phyloP scores from a whole-genome alignment of 148 eudicot species.

The Heliosperma pusillum region DNA sequence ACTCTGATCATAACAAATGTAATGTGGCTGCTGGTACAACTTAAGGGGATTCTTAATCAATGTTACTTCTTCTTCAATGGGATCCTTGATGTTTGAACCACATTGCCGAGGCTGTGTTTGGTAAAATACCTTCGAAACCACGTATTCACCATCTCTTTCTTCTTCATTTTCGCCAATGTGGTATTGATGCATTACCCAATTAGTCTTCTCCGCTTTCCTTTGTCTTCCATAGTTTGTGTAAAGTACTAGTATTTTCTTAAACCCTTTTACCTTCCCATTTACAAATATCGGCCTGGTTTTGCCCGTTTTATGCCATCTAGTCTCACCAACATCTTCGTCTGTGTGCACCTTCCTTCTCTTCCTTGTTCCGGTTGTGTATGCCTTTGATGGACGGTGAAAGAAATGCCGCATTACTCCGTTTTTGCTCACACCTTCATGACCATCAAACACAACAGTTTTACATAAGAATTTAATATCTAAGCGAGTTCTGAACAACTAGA shows the following conservation, averaged over 20 bases:
- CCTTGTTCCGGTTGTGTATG: constrained; percentile 91
- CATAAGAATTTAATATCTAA: background rate
- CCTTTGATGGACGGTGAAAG: constrained; percentile 61
- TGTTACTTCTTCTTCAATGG: background rate
- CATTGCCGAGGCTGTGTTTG: constrained; percentile 95
- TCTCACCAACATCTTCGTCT: constrained; percentile 28
- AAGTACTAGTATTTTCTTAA: constrained; percentile 85
- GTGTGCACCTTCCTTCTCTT: constrained; percentile 85
- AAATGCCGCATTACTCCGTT: constrained; percentile 25
- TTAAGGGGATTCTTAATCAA: constrained; percentile 23
- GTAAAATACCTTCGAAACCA: constrained; percentile 82
- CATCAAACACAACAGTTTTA: background rate
- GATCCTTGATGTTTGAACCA: constrained; percentile 26
- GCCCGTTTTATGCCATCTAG: constrained; percentile 40
- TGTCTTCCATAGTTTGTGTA: constrained; percentile 90
- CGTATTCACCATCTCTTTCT: constrained; percentile 85
- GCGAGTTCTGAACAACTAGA: no score
- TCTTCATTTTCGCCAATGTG: constrained; percentile 79
- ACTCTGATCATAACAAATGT: constrained; percentile 36
- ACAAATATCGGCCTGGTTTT: constrained; percentile 59
- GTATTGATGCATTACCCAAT: constrained; percentile 99
- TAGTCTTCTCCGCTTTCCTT: constrained; percentile 85
- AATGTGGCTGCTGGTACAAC: constrained; percentile 38
- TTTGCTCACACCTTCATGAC: constrained; percentile 67
- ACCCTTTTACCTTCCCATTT: constrained; percentile 52